Conservation (phyloP, 2,329 filamentous ascomycete species). For the Geosmithia flava region DNA sequence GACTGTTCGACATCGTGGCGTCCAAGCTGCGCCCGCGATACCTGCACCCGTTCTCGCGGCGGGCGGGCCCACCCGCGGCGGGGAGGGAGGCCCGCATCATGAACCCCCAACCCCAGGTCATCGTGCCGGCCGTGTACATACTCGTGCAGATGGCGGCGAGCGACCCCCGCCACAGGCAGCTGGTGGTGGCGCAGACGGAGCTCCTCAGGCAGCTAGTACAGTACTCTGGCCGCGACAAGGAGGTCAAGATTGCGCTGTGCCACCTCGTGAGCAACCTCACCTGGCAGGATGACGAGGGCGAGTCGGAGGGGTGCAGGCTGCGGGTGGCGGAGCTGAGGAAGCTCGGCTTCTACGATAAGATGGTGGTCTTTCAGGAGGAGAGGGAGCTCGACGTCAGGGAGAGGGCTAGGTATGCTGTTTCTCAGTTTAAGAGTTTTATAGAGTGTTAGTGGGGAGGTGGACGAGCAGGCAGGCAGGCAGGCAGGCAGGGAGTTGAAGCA, state of each 20-base stretch:
- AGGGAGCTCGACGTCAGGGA: conserved; percentile 72
- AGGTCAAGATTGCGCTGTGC: conserved; percentile 67
- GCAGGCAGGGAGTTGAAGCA: no score
- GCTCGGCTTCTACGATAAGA: conserved; percentile 56
- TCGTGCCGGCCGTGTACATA: conserved; percentile 68
- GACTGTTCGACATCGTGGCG: conserved; percentile 69
- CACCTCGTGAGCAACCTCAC: conserved; percentile 81
- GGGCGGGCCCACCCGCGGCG: conserved; percentile 10
- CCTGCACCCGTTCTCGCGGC: conserved; percentile 38
- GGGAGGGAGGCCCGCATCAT: conserved; percentile 35
- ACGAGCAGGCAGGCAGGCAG: no score
- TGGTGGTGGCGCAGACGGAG: conserved; percentile 64
- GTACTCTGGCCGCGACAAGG: conserved; percentile 57
- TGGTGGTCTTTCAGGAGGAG: conserved; percentile 54
- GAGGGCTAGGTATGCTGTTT: conserved; percentile 66
- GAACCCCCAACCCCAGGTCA: conserved; percentile 53
- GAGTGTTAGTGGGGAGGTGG: no score
- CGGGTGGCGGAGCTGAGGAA: conserved; percentile 58
- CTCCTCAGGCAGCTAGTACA: conserved; percentile 61
- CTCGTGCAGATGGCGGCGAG: conserved; percentile 83
- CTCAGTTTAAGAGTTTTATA: conserved; percentile 47
- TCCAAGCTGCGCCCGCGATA: conserved; percentile 59
- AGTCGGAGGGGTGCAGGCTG: conserved; percentile 44
- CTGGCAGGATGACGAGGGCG: conserved; percentile 63
- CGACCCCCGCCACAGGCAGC: conserved; percentile 61